Conservation (phyloP, 202 grass and related monocot species). For the Bolboschoenoplectus hybrid region DNA sequence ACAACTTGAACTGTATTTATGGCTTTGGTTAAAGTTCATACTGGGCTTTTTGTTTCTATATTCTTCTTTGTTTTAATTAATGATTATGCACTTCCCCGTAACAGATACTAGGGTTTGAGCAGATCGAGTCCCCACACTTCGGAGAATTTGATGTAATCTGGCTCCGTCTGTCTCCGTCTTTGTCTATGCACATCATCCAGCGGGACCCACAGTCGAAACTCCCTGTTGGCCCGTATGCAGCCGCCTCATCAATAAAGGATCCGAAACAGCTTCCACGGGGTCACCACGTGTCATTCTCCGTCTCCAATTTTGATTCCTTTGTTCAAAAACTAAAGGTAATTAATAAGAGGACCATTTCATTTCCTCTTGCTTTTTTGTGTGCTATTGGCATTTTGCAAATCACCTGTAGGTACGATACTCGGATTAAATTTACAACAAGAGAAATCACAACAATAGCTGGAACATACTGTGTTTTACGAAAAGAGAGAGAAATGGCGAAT, state of each 20-base stretch:
- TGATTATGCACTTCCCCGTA: background rate
- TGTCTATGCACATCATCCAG: constrained; percentile 84
- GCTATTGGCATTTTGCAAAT: background rate
- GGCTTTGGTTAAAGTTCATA: background rate
- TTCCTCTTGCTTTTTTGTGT: background rate
- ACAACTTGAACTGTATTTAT: background rate
- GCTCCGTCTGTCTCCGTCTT: constrained; percentile 66
- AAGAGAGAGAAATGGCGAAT: background rate
- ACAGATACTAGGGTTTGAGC: constrained; percentile 76
- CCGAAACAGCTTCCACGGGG: constrained; percentile 59
- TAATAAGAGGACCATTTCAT: background rate
- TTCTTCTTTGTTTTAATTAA: background rate
- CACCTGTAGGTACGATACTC: background rate
- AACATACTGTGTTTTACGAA: background rate
- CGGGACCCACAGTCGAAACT: constrained; percentile 52
- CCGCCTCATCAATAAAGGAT: constrained; percentile 39
- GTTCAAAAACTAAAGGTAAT: constrained; percentile 52
- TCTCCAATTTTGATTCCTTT: constrained; percentile 80
- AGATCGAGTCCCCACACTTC: constrained; percentile 49
- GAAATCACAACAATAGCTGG: background rate
- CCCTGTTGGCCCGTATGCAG: constrained; percentile 33
- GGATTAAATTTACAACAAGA: background rate
- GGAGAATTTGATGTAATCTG: constrained; percentile 64
- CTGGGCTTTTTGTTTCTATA: background rate
- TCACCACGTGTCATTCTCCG: constrained; percentile 75